Base-by-base conservation (phyloP, 495 filamentous ascomycete species). In the Saxophila tyrrhenica region DNA sequence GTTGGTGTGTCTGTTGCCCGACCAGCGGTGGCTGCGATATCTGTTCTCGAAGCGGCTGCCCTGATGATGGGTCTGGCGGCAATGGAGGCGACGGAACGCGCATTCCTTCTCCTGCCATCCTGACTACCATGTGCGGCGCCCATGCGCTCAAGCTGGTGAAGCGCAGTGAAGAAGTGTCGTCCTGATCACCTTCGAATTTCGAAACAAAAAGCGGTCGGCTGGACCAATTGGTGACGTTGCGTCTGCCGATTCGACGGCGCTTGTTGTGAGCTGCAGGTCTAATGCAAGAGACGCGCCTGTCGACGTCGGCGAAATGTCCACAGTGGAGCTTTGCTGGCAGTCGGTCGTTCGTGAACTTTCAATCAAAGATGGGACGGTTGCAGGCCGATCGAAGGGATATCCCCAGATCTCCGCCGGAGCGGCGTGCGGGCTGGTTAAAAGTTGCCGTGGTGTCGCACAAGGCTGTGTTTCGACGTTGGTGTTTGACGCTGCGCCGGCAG, bases 51-150 rank as follows among this genome's bases (percentile, higher is more conserved):
- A 17, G 7, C 19, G 41, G 7, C 5, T 9, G 17, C 19, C 5
- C 3, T 21, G 15, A 8, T 21, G 25, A 25, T 10, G 56, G 56
- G 23, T 59, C 56, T 17, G 56, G 56, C 9, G 56, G 50, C 29
- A 59, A 38, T 7, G 56, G 56, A 7, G 56, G 56, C 24, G 56
- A 59, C 20, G 56, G 56, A n/a, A 44, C 49, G 43, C 56, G 39
- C 39, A 23, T 17, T 59, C 51, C 56, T 54, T 59, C 19, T 25
- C 8, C 7, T 10, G 46, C 41, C 41, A 44, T 44, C n/a, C 19
- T 44, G 16, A 17, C 7, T 17, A 44, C 41, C 41, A 44, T 44
- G 19, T 21, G 41, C 7, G 41, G 8, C 35, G 35, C 8, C 41
- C 15, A 44, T 44, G 29, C 29, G 29, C 29, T n/a, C n/a, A n/a